These are phyloP conservation scores for Calonectria multiphialidica DNA, from an alignment of 2,329 filamentous ascomycete genomes.

Conservation along the genomic window DNA sequence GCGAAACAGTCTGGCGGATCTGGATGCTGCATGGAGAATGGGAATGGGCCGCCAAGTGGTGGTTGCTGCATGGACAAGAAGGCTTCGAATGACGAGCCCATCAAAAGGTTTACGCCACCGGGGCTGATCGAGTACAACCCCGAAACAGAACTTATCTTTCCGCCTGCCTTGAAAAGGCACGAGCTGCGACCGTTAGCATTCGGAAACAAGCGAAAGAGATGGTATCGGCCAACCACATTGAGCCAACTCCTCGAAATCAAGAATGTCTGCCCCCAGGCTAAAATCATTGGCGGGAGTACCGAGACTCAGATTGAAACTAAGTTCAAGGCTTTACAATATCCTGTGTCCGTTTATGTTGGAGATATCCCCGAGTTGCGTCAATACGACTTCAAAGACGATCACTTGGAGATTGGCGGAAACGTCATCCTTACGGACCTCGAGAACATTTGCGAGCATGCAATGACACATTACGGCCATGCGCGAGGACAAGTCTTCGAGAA, in stretches of 20 bases:
- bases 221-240: conserved; percentile 90
- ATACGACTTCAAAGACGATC: conserved; percentile 82
- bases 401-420: conserved; percentile 94
- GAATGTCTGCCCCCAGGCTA: conserved; percentile 83
- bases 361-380: conserved; percentile 92
- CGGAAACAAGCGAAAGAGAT: conserved; percentile 94
- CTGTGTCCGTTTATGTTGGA: conserved; percentile 89
- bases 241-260: conserved; percentile 94
- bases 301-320: conserved; percentile 99
- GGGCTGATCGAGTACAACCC: conserved; percentile 95
- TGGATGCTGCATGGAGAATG: conserved; percentile 80
- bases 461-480: conserved; percentile 79
- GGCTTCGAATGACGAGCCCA: conserved; percentile 62
- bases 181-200: conserved; percentile 86
- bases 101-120: conserved; percentile 83
- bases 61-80: conserved; percentile 78
- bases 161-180: conserved; percentile 85
- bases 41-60: conserved; percentile 54
- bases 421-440: conserved; percentile 93
- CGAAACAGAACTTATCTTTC: conserved; percentile 95
- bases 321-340: conserved; percentile 95
- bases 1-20: conserved; percentile 57
- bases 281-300: conserved; percentile 95
- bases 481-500: conserved; percentile 87
- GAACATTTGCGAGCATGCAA: conserved; percentile 82